Evolutionary conservation across 805 yeast species (phyloP).

Genomic region (Teunomyces panamensis): DNA sequence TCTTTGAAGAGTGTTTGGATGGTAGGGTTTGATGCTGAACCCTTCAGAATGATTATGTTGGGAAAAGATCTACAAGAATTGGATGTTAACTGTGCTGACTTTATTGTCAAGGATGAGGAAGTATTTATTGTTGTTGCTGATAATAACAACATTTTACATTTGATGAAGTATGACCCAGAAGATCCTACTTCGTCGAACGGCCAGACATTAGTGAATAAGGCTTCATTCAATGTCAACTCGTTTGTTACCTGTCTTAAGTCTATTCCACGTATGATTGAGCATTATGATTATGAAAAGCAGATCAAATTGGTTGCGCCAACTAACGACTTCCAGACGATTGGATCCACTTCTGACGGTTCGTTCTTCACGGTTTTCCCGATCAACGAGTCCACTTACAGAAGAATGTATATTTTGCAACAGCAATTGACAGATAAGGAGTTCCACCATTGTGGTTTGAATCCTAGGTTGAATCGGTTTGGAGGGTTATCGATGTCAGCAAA

Average conservation of each 20-base stretch:
- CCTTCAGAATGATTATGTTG: constrained; percentile 76
- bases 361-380: constrained; percentile 72
- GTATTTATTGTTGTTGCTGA: constrained; percentile 69
- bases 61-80: constrained; percentile 69
- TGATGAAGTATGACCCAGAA: constrained; percentile 88
- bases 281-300: constrained; percentile 25
- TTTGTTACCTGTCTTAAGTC: constrained; percentile 53
- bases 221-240: constrained; percentile 69
- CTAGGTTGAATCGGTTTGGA: constrained; percentile 58
- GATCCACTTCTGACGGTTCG: constrained; percentile 78
- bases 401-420: constrained; percentile 82
- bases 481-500: constrained; percentile 36
- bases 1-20: constrained; percentile 72
- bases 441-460: constrained; percentile 78
- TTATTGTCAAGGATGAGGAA: constrained; percentile 67
- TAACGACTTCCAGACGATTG: constrained; percentile 58
- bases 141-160: constrained; percentile 59
- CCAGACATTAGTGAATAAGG: constrained; percentile 63
- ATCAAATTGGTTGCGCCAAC: constrained; percentile 14
- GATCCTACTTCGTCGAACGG: constrained; percentile 83
- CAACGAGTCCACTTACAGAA: constrained; percentile 70
- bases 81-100: constrained; percentile 72
- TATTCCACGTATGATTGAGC: constrained; percentile 36
- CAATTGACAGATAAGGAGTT: constrained; percentile 76
- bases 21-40: constrained; percentile 92